phyloP scores from a whole-genome alignment of 495 filamentous ascomycete genomes.

The Podospora comata region DNA sequence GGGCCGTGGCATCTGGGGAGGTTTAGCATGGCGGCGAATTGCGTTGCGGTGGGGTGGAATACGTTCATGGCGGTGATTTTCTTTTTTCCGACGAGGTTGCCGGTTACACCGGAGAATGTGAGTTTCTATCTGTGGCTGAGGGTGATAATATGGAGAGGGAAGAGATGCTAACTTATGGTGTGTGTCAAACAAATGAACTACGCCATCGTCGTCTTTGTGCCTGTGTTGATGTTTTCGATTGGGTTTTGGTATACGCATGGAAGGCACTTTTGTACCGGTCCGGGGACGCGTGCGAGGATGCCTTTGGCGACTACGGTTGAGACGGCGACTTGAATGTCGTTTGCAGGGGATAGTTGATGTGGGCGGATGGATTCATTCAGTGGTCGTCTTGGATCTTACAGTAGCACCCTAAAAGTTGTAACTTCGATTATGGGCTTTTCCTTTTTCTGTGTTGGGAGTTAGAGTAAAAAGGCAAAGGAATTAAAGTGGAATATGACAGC shows the following conservation, averaged over 20 bases:
- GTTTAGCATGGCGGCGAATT: constrained; percentile 47
- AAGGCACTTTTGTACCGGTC: constrained; percentile 52
- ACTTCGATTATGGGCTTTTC: too few relatives aligned
- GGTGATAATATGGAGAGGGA: too few relatives aligned
- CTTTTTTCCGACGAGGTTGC: constrained; percentile 54
- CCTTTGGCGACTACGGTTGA: background rate
- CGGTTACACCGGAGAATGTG: constrained; percentile 47
- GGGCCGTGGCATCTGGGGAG: constrained; percentile 61
- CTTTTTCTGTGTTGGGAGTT: too few relatives aligned
- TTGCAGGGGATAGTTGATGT: too few relatives aligned
- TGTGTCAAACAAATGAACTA: constrained; percentile 42
- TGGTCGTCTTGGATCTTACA: too few relatives aligned
- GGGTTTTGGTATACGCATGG: constrained; percentile 53
- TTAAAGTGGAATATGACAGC: too few relatives aligned
- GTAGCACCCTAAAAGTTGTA: too few relatives aligned
- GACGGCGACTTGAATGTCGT: background rate
- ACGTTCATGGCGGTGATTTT: constrained; percentile 60
- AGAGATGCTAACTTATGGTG: constrained; percentile 16
- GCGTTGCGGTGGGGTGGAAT: constrained; percentile 57
- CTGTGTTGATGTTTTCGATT: constrained; percentile 40
- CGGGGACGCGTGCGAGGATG: constrained; percentile 31
- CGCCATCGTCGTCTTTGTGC: constrained; percentile 47
- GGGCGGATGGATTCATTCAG: too few relatives aligned
- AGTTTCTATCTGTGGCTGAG: too few relatives aligned
- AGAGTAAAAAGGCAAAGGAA: too few relatives aligned